Base-by-base conservation (phyloP, 495 filamentous ascomycete genomes). In the Penicillium crystallinum region DNA sequence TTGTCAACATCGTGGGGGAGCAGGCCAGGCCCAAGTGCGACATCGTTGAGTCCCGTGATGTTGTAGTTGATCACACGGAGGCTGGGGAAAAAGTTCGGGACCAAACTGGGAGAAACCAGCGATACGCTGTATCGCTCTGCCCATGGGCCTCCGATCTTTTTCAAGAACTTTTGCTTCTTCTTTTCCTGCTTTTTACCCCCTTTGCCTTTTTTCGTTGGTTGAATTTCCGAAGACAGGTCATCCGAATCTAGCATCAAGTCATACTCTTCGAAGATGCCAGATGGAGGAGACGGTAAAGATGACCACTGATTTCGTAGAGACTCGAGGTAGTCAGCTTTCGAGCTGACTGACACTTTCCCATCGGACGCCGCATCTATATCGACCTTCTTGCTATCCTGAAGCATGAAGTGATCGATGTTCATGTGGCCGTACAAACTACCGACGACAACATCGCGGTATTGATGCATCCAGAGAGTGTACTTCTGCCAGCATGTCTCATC, bases 401-500 rank as follows among this genome's bases (percentile, higher is more conserved):
- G 70, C 61, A 97, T 80, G 70, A 97, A 99, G 64, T 99, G 93
- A 61, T 99, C 93, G 54, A 96, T 86, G 63, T 99, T 99, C 91
- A 99, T 97, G 64, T 99, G 93, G 2, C 92, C 93, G 57, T 88
- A 99, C 14, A 93, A 49, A 14, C 82, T 81, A 6, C 81, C 80
- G 31, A 90, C 79, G 10, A 99, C 74, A 10, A 99, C 84, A 67
- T 99, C 93, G 31, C 95, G 87, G 60, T 90, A 99, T 59, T 90
- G 88, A 59, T 82, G 76, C 57, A 91, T 66, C 90, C 90, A 97
- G 3, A 97, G 73, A 0, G 91, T 87, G 68, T 96, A 99, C 64
- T 96, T 96, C 67, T 96, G 93, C 93, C 95, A 99, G 71, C 93
- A 99, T 0, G 87, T 90, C 71, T 88, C 85, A 53, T 96, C 90